These are phyloP conservation scores for Sisymbrium irio DNA, from an alignment of 345 rosid species.

Conservation along the genomic window DNA sequence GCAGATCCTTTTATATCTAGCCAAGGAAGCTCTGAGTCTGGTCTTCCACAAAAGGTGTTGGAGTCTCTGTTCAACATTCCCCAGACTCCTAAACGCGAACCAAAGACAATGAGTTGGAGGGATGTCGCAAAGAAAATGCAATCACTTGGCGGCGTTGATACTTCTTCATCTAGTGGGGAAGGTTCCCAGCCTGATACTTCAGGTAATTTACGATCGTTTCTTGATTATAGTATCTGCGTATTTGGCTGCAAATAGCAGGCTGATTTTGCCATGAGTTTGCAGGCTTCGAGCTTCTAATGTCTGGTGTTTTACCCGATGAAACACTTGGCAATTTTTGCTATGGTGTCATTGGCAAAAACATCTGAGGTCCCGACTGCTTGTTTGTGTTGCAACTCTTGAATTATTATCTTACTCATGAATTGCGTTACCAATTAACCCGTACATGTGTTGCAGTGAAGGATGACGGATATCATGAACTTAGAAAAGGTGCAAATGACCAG, in stretches of 20 bases:
- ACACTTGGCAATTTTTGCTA: constrained; percentile 26
- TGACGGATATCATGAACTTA: constrained; percentile 56
- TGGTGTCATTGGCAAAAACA: constrained; percentile 35
- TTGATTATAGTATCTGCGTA: neutral
- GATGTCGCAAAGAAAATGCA: constrained; percentile 79
- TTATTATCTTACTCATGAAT: neutral
- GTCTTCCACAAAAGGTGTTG: constrained; percentile 79
- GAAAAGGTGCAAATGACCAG: constrained; percentile 62
- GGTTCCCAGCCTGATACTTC: constrained; percentile 37
- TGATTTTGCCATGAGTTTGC: constrained; percentile 27
- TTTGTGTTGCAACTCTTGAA: constrained; percentile 4
- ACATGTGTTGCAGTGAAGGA: constrained; percentile 55
- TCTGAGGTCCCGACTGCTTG: constrained; percentile 22
- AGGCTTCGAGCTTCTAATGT: constrained; percentile 18
- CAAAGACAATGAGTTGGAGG: constrained; percentile 81
- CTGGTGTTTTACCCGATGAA: constrained; percentile 25
- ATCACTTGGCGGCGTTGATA: constrained; percentile 50
- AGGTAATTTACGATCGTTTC: constrained; percentile 40
- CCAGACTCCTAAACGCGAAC: constrained; percentile 62
- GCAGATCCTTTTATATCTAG: constrained; percentile 42
- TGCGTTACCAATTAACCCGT: constrained; percentile 2
- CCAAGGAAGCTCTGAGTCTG: constrained; percentile 36
- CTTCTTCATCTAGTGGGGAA: constrained; percentile 41
- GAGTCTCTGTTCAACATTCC: constrained; percentile 73
- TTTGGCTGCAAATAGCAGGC: constrained; percentile 17